Percentiles rank a stretch among this genome's conserved stretches.
phyloP scores from a whole-genome alignment of 495 filamentous ascomycete species.

The Penicillium bovifimosum region DNA sequence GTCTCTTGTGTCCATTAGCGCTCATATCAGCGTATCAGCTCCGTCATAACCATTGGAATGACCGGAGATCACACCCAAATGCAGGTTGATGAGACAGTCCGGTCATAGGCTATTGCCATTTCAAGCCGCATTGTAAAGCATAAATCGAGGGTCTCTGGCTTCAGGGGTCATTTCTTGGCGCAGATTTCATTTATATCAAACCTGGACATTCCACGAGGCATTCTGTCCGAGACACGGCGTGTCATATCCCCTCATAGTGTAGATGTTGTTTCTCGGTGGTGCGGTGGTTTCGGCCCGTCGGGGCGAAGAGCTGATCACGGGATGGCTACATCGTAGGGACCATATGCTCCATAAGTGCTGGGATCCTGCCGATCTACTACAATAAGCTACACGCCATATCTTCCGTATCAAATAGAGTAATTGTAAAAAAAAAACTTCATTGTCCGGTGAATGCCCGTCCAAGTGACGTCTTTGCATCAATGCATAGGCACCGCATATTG shows the following conservation, averaged over 20 bases:
- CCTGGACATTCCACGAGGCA: constrained; percentile 5
- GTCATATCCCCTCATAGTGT: background rate
- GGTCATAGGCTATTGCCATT: background rate
- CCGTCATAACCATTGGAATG: background rate
- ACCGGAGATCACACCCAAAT: background rate
- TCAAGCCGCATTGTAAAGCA: constrained; percentile 3
- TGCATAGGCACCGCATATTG: background rate
- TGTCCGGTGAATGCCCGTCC: background rate
- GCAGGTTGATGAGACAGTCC: background rate
- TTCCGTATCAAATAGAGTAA: background rate
- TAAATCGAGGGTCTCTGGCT: background rate
- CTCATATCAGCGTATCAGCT: background rate
- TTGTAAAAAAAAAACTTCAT: too few species aligned
- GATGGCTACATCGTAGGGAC: background rate
- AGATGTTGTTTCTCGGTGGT: background rate
- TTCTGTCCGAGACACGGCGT: background rate
- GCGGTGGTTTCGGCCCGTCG: background rate
- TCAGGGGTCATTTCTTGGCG: constrained; percentile 6
- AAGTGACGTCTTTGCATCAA: background rate
- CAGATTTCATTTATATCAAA: constrained; percentile 20
- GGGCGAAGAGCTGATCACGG: background rate
- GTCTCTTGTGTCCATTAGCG: background rate
- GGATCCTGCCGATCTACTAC: background rate
- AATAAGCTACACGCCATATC: background rate
- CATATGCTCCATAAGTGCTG: too few species aligned